A percentile compares a stretch with the other conserved stretches of the same genome.
Conservation (phyloP, 2,329 filamentous ascomycete species). For the Ophiocordyceps robertsii region DNA sequence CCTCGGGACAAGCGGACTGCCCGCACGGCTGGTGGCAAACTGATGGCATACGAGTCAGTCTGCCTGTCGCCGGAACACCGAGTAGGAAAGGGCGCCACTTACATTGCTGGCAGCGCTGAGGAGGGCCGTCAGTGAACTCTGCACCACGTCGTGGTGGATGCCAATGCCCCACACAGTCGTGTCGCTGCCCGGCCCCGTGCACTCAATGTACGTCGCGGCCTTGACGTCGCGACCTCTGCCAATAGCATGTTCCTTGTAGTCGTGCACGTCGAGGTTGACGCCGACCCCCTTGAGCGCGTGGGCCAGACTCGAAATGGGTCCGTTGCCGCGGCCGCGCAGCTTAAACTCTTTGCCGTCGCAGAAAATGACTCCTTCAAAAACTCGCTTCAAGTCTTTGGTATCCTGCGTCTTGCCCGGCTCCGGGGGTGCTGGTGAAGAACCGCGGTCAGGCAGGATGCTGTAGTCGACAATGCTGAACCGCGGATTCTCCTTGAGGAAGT, state of each 20-base stretch:
- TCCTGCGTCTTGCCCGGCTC: slow-evolving; percentile 58
- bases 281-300: slow-evolving; percentile 67
- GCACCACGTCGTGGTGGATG: slow-evolving; percentile 44
- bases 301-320: slow-evolving; percentile 78
- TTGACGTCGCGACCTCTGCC: slow-evolving; percentile 70
- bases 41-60: slow-evolving; percentile 1
- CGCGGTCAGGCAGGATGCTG: slow-evolving; percentile 75
- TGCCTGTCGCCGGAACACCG: not conserved
- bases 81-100: slow-evolving; percentile 26
- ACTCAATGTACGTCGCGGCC: slow-evolving; percentile 93
- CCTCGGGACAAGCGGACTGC: slow-evolving; percentile 48
- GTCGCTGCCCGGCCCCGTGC: slow-evolving; percentile 51
- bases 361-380: slow-evolving; percentile 74
- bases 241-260: slow-evolving; percentile 95
- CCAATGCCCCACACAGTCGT: slow-evolving; percentile 77
- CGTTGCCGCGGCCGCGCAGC: slow-evolving; percentile 72
- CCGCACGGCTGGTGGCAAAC: slow-evolving; percentile 57
- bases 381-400: slow-evolving; percentile 63
- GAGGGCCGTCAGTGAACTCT: slow-evolving; percentile 76
- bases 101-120: slow-evolving; percentile 78
- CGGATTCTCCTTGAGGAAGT: slow-evolving; percentile 72
- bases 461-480: slow-evolving; percentile 85
- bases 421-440: slow-evolving; percentile 56
- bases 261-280: slow-evolving; percentile 77
- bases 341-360: slow-evolving; percentile 71